Evolutionary conservation across 2,329 filamentous ascomycete genomes (phyloP).

Genomic region (Venturia effusa): DNA sequence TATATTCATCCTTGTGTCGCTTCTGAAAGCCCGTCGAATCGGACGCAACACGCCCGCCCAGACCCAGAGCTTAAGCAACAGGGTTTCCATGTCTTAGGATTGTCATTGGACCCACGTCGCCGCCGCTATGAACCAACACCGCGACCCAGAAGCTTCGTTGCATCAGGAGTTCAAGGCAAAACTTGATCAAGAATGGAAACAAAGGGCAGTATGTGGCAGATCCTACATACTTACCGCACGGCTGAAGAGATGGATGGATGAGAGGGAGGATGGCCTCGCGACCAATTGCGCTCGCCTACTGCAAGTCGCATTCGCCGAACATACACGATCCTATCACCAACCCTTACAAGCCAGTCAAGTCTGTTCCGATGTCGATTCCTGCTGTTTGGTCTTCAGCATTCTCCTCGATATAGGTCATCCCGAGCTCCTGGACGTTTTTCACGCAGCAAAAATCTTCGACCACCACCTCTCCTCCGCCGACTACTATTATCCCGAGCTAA

Average conservation of each 20-base stretch:
- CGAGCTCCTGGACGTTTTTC: constrained; percentile 17
- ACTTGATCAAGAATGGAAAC: not conserved
- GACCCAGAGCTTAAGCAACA: no score
- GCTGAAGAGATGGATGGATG: not conserved
- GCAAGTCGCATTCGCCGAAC: not conserved
- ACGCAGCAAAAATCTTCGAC: constrained; percentile 14
- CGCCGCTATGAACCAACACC: not conserved
- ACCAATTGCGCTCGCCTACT: not conserved
- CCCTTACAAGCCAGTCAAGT: not conserved
- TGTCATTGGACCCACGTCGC: not conserved
- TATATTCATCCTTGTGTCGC: no score
- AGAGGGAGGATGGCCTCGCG: not conserved
- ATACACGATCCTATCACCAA: not conserved
- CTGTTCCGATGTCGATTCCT: not conserved
- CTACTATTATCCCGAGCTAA: not conserved
- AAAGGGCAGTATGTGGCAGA: not conserved
- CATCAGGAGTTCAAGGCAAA: not conserved
- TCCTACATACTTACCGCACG: not conserved
- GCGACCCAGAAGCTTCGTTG: no score
- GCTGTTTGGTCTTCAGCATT: constrained; percentile 19
- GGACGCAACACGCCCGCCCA: not conserved
- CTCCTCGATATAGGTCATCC: constrained; percentile 14
- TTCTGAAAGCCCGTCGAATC: no score
- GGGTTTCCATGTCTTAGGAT: not conserved
- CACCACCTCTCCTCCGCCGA: not conserved